Conservation (phyloP, 371 early-diverging fungal species). For the Mucor velutinosus region DNA sequence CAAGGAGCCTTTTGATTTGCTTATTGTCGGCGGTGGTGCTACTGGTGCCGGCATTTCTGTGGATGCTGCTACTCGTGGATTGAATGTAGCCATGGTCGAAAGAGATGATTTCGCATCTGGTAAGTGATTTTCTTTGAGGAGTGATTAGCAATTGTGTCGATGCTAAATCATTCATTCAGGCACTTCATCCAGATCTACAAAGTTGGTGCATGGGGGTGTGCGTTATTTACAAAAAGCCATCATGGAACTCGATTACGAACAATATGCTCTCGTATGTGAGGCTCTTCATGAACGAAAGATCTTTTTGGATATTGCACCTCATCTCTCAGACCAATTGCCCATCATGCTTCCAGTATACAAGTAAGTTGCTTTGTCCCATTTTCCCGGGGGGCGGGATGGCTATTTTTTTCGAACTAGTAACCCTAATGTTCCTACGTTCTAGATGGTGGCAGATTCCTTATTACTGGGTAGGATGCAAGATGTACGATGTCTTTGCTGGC, state of each 20-base stretch:
- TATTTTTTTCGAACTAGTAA: constrained; percentile 7
- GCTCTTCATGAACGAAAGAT: constrained; percentile 96
- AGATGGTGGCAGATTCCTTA: constrained; percentile 97
- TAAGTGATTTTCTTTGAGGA: constrained; percentile 10
- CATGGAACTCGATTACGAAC: constrained; percentile 92
- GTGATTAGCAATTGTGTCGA: not conserved
- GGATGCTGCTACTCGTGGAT: constrained; percentile 97
- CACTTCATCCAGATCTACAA: constrained; percentile 97
- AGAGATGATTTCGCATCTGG: constrained; percentile 96
- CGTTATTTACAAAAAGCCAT: constrained; percentile 99
- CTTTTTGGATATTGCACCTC: constrained; percentile 96
- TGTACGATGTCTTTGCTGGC: constrained; percentile 96
- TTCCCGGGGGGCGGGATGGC: constrained; percentile 2
- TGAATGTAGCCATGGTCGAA: constrained; percentile 97
- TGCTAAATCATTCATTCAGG: constrained; percentile 44
- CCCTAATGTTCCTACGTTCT: not conserved
- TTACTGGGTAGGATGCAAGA: constrained; percentile 96
- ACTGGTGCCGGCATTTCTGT: constrained; percentile 97
- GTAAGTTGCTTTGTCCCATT: constrained; percentile 41
- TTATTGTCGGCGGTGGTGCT: constrained; percentile 98
- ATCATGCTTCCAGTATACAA: constrained; percentile 96
- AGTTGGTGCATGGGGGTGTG: constrained; percentile 99
- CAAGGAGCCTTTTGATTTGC: constrained; percentile 80
- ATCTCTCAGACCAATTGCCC: constrained; percentile 92
- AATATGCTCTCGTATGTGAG: constrained; percentile 96